Conservation (phyloP, 108 stramenopile genomes). For the Seminavis robusta region DNA sequence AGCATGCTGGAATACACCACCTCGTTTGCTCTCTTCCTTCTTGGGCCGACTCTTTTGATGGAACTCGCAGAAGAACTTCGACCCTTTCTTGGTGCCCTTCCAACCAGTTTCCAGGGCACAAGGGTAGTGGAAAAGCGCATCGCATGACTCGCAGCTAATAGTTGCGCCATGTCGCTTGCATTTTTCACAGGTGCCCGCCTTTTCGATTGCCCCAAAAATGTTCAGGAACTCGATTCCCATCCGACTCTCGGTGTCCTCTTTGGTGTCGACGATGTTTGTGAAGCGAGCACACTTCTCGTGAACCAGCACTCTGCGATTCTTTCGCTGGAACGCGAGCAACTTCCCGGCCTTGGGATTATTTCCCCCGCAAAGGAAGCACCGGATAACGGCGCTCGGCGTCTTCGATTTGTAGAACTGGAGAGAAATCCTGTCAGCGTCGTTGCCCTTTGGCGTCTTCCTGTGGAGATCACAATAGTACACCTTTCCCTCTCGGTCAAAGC, state of each 20-base stretch:
- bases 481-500: constrained; percentile 57
- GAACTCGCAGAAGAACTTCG: constrained; percentile 20
- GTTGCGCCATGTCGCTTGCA: constrained; percentile 33
- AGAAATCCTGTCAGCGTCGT: constrained; percentile 33
- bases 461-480: constrained; percentile 40
- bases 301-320: constrained; percentile 5
- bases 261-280: constrained; percentile 34
- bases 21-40: background rate
- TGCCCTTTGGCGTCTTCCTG: constrained; percentile 5
- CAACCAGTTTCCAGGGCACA: constrained; percentile 29
- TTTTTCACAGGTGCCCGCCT: constrained; percentile 8
- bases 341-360: constrained; percentile 11
- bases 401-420: constrained; percentile 24
- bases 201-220: constrained; percentile 32
- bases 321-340: constrained; percentile 38
- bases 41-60: constrained; percentile 13
- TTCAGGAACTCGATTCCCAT: constrained; percentile 35
- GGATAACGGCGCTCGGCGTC: constrained; percentile 8
- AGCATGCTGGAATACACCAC: background rate
- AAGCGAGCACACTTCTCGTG: constrained; percentile 38
- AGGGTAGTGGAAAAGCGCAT: constrained; percentile 17
- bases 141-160: constrained; percentile 27
- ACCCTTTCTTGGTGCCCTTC: constrained; percentile 30
- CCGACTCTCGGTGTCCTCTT: constrained; percentile 14
- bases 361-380: background rate